Percentiles rank a stretch among this genome's conserved stretches.
These are phyloP conservation scores for Orbilia javanica DNA, from an alignment of 2,329 filamentous ascomycete genomes.

Conservation along the genomic window DNA sequence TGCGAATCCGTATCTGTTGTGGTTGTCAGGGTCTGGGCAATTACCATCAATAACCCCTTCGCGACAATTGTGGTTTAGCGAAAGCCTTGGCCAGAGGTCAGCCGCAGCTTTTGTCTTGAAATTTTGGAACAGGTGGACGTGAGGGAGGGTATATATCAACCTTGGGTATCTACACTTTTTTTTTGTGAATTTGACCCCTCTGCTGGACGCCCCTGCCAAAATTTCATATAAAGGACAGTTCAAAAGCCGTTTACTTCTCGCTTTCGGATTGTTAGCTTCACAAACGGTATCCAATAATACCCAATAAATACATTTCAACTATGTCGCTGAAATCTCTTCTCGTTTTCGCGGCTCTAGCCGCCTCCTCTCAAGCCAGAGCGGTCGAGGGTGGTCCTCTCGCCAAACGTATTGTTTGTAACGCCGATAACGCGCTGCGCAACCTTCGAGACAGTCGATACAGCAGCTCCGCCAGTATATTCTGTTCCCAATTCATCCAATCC, in stretches of 20 bases:
- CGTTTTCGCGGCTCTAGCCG: neutral
- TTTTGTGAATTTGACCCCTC: neutral
- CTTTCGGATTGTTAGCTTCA: no score
- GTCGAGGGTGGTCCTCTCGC: neutral
- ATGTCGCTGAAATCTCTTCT: slow-evolving; percentile 10
- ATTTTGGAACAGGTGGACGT: no score
- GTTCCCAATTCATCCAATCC: slow-evolving; percentile 26
- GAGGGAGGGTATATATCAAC: neutral
- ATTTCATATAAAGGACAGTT: neutral
- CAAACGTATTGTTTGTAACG: slow-evolving; percentile 1
- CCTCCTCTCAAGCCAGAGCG: neutral
- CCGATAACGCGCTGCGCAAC: slow-evolving; percentile 29
- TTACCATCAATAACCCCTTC: neutral
- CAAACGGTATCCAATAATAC: neutral
- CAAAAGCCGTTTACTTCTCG: neutral
- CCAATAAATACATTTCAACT: neutral
- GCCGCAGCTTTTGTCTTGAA: no score
- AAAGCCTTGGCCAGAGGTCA: neutral
- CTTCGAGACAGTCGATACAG: slow-evolving; percentile 31
- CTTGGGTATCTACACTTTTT: neutral
- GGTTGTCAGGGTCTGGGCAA: neutral
- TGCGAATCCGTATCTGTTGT: no score
- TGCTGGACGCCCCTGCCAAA: neutral
- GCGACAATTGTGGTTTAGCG: neutral
- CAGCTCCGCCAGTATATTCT: slow-evolving; percentile 21